These are phyloP conservation scores for Irpex sp. DNA, from an alignment of 1,284 basidiomycete species.

Conservation along the genomic window DNA sequence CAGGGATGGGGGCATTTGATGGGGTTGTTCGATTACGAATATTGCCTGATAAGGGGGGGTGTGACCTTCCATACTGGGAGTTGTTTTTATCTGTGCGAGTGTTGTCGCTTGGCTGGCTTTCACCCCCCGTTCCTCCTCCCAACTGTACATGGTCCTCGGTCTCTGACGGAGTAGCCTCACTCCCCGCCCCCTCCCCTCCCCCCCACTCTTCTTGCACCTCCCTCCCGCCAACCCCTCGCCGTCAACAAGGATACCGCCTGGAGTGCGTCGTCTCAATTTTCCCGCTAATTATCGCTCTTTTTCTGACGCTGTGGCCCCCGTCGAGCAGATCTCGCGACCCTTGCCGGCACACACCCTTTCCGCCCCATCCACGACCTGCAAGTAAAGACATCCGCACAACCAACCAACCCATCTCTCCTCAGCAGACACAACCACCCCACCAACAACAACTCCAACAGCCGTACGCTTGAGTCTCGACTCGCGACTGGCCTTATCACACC, in stretches of 20 bases:
- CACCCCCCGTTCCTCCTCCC: conserved; percentile 11
- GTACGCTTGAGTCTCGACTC: conserved; percentile 57
- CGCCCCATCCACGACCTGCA: conserved; percentile 35
- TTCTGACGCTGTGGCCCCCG: conserved; percentile 7
- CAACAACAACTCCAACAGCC: conserved; percentile 22
- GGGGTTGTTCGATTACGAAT: neutral
- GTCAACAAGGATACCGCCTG: conserved; percentile 79
- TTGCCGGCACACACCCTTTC: conserved; percentile 72
- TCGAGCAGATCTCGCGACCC: conserved; percentile 86
- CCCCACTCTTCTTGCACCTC: conserved; percentile 29
- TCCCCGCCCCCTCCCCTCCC: conserved; percentile 16
- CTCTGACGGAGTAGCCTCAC: conserved; percentile 20
- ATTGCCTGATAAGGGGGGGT: neutral
- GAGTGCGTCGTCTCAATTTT: conserved; percentile 38
- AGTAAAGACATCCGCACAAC: conserved; percentile 16
- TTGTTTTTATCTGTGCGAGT: neutral
- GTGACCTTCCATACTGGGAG: neutral
- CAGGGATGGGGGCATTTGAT: neutral
- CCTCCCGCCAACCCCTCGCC: conserved; percentile 51
- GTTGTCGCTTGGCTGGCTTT: neutral
- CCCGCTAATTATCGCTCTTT: neutral
- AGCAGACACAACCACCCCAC: too few relatives aligned
- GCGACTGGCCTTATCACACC: conserved; percentile 21
- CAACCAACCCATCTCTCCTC: neutral
- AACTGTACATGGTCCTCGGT: conserved; percentile 24